Evolutionary conservation across 1,139 yeast genomes (phyloP).

Genomic region (Entelexis paramagnoliae): DNA sequence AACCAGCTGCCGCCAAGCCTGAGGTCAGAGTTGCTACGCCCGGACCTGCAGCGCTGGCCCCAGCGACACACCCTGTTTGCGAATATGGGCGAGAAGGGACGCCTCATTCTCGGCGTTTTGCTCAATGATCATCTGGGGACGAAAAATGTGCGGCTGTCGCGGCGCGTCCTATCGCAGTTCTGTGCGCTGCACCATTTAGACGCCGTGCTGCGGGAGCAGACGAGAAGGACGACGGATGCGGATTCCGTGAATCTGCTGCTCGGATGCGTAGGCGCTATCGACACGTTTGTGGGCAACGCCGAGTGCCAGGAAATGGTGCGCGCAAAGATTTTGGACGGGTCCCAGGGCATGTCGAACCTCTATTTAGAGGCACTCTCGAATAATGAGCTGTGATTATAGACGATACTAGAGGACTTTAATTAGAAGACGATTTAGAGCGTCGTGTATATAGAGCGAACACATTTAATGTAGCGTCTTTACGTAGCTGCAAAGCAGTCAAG

Average conservation of each 20-base stretch:
- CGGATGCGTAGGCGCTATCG: conserved; percentile 16
- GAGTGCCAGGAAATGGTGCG: conserved; percentile 13
- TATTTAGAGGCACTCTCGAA: conserved; percentile 18
- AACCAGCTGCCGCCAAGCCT: conserved; percentile 17
- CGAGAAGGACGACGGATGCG: background rate
- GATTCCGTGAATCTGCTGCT: conserved; percentile 1
- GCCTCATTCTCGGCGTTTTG: conserved; percentile 8
- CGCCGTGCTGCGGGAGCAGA: background rate
- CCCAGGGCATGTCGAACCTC: conserved; percentile 17
- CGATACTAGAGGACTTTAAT: too few species aligned
- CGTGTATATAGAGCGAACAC: too few species aligned
- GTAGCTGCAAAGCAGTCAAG: too few species aligned
- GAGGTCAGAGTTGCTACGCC: conserved; percentile 17
- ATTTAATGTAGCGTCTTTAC: too few species aligned
- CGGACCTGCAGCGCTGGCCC: conserved; percentile 15
- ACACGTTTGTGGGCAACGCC: conserved; percentile 11
- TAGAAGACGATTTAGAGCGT: background rate
- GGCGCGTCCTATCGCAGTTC: conserved; percentile 8
- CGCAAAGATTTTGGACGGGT: conserved; percentile 13
- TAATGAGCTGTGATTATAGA: background rate
- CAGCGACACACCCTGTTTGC: conserved; percentile 12
- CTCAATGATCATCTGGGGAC: conserved; percentile 21
- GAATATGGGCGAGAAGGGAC: conserved; percentile 14
- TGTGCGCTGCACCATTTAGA: conserved; percentile 10
- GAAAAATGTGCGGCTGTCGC: conserved; percentile 15